These are phyloP conservation scores for Bathelium albidoporum DNA, from an alignment of 495 filamentous ascomycete species.

Conservation along the genomic window DNA sequence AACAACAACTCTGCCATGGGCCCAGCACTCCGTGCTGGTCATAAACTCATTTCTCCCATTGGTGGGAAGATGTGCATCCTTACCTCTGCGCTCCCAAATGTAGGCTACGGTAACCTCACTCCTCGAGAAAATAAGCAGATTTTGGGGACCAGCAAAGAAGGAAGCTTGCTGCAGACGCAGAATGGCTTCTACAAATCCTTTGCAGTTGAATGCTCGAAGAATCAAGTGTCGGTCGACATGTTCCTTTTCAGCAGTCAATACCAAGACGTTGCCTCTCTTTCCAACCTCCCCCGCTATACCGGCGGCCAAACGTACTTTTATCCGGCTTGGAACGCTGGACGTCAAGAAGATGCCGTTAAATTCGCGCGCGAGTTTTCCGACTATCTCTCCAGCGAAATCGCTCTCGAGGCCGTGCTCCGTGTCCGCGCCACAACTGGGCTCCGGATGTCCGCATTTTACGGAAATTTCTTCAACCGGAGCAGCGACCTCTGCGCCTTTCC, in stretches of 20 bases:
- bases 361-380: slow-evolving; percentile 95
- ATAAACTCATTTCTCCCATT: slow-evolving; percentile 85
- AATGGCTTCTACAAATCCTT: slow-evolving; percentile 99
- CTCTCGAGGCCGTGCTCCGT: slow-evolving; percentile 88
- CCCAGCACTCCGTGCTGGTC: slow-evolving; percentile 79
- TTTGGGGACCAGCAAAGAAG: slow-evolving; percentile 88
- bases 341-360: slow-evolving; percentile 91
- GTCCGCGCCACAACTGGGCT: slow-evolving; percentile 91
- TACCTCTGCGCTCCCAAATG: slow-evolving; percentile 79
- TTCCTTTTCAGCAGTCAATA: slow-evolving; percentile 96
- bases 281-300: slow-evolving; percentile 89
- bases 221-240: slow-evolving; percentile 98
- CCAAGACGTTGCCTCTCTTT: slow-evolving; percentile 91
- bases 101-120: slow-evolving; percentile 81
- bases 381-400: slow-evolving; percentile 89
- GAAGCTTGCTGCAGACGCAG: slow-evolving; percentile 71
- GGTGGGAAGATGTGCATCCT: slow-evolving; percentile 92
- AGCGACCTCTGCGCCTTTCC: slow-evolving; percentile 97
- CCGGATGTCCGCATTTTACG: slow-evolving; percentile 96
- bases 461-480: slow-evolving; percentile 97
- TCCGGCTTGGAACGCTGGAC: slow-evolving; percentile 90
- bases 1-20: slow-evolving; percentile 84
- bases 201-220: slow-evolving; percentile 96
- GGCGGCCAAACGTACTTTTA: slow-evolving; percentile 99
- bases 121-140: slow-evolving; percentile 96